These are phyloP conservation scores for Phaeodactylum tricornutum DNA, from an alignment of 108 stramenopile genomes.

Conservation along the genomic window DNA sequence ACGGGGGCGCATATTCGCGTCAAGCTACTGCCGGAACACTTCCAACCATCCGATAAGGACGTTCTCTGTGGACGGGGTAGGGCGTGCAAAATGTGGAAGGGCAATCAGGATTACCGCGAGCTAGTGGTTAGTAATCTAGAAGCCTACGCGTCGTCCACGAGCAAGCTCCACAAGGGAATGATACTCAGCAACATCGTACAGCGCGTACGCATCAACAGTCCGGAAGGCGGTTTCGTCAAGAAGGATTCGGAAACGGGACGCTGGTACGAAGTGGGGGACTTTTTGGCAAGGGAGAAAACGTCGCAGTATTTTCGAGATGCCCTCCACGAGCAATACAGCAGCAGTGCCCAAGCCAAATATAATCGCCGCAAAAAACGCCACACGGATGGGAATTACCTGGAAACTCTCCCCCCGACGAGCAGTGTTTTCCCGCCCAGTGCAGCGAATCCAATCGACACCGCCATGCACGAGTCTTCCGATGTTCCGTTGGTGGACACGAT, in stretches of 20 bases:
- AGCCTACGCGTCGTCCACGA: constrained; percentile 9
- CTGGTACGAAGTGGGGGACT: constrained; percentile 23
- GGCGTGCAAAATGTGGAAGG: background rate
- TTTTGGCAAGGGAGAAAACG: constrained; percentile 24
- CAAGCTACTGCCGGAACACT: background rate
- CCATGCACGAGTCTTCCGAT: too few relatives aligned
- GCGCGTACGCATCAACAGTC: constrained; percentile 9
- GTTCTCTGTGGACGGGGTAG: constrained; percentile 1
- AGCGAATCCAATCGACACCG: too few relatives aligned
- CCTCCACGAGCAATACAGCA: constrained; percentile 16
- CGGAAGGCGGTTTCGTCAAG: constrained; percentile 24
- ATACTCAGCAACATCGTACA: constrained; percentile 14
- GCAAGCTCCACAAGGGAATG: constrained; percentile 16
- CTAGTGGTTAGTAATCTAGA: constrained; percentile 9
- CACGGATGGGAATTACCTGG: too few relatives aligned
- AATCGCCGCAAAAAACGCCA: too few relatives aligned
- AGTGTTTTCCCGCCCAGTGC: too few relatives aligned
- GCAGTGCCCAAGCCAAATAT: constrained; percentile 22
- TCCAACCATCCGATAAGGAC: constrained; percentile 1
- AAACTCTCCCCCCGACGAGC: too few relatives aligned
- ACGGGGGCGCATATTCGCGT: too few relatives aligned
- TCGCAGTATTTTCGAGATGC: constrained; percentile 27
- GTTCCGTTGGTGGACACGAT: background rate
- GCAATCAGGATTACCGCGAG: constrained; percentile 15
- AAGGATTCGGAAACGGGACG: constrained; percentile 17